Evolutionary conservation across 164 flowering plant genomes (phyloP).

Genomic region (Piper betle): DNA sequence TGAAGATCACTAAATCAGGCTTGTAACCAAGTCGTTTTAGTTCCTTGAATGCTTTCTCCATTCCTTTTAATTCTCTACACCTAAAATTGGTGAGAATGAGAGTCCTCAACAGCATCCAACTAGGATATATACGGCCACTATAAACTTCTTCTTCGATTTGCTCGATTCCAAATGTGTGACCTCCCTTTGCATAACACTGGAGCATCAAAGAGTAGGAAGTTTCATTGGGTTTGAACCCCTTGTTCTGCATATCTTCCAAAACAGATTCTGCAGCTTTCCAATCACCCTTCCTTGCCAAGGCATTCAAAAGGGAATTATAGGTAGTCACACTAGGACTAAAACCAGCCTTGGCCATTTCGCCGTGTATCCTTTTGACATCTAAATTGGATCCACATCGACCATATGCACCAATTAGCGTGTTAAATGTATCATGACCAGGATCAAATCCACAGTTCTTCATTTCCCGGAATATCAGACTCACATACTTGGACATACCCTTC

Average conservation of each 20-base stretch:
- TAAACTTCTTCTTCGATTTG: conserved; percentile 51
- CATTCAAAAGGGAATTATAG: conserved; percentile 76
- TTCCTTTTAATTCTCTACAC: conserved; percentile 53
- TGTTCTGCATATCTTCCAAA: conserved; percentile 53
- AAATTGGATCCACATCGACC: conserved; percentile 64
- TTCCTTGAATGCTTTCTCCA: conserved; percentile 65
- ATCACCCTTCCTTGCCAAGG: conserved; percentile 65
- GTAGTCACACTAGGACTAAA: conserved; percentile 69
- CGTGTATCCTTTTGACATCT: conserved; percentile 20
- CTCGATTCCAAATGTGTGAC: conserved; percentile 47
- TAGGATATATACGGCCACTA: conserved; percentile 53
- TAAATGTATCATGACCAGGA: conserved; percentile 80
- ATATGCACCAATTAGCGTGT: conserved; percentile 71
- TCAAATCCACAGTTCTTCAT: conserved; percentile 92
- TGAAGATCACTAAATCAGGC: conserved; percentile 73
- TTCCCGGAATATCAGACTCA: conserved; percentile 50
- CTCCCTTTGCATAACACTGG: conserved; percentile 61
- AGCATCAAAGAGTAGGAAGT: conserved; percentile 77
- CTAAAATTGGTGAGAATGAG: conserved; percentile 62
- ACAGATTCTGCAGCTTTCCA: conserved; percentile 69
- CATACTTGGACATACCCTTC: conserved; percentile 51
- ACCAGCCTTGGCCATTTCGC: conserved; percentile 67
- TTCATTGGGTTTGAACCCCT: conserved; percentile 74
- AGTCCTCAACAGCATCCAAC: conserved; percentile 79
- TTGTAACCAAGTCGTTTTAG: conserved; percentile 50